Percentiles rank a stretch among this genome's conserved stretches.
phyloP scores from a whole-genome alignment of 2,329 filamentous ascomycete species.

The Trichoderma gracile region DNA sequence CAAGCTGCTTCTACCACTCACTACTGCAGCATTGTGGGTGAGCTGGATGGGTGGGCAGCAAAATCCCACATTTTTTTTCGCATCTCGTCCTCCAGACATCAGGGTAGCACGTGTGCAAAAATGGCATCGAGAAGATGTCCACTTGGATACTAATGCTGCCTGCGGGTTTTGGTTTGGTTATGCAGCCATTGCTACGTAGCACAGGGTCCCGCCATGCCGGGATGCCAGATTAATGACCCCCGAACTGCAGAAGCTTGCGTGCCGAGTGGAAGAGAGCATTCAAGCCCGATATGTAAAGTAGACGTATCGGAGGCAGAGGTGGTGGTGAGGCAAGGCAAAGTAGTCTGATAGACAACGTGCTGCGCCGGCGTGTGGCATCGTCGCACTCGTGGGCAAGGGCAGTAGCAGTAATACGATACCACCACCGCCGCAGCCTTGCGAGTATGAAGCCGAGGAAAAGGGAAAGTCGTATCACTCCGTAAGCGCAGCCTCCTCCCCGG shows the following conservation, averaged over 20 bases:
- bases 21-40: no score
- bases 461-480: neutral
- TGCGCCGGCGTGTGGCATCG: constrained; percentile 9
- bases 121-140: no score
- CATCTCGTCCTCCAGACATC: neutral
- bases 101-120: neutral
- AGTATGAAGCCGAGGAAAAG: no score
- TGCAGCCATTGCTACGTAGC: constrained; percentile 20
- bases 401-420: neutral
- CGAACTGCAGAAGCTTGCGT: constrained; percentile 12
- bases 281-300: neutral
- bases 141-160: constrained; percentile 3
- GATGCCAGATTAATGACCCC: constrained; percentile 23
- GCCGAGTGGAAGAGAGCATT: constrained; percentile 3
- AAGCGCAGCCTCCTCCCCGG: neutral
- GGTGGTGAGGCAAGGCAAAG: no score
- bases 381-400: neutral
- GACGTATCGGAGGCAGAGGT: no score
- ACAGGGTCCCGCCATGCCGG: constrained; percentile 15
- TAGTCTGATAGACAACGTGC: neutral
- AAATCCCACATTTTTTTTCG: neutral
- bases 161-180: neutral
- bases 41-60: neutral
- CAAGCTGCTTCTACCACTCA: no score
- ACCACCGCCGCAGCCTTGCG: neutral